phyloP scores from a whole-genome alignment of 805 yeast genomes.

The Debaryomyces tyrocola region DNA sequence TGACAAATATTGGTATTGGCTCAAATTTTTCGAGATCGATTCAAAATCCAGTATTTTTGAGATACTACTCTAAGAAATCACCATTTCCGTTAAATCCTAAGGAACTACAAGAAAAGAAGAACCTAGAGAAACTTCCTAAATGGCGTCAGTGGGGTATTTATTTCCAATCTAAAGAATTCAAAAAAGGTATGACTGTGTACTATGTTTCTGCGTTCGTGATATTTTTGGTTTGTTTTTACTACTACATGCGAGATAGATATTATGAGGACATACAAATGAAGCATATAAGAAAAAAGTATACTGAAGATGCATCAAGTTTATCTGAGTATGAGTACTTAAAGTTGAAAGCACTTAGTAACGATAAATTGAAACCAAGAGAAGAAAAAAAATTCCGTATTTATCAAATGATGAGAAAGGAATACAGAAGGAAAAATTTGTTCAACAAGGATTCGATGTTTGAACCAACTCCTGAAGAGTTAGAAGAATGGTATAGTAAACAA shows the following conservation, averaged over 20 bases:
- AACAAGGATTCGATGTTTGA: slow-evolving; percentile 34
- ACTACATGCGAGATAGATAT: slow-evolving; percentile 66
- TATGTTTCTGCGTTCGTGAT: slow-evolving; percentile 60
- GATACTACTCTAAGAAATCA: slow-evolving; percentile 9
- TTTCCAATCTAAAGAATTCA: slow-evolving; percentile 54
- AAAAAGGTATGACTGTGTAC: slow-evolving; percentile 57
- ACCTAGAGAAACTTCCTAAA: slow-evolving; percentile 30
- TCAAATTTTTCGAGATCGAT: neutral
- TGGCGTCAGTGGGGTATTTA: slow-evolving; percentile 42
- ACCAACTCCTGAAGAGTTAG: slow-evolving; percentile 43
- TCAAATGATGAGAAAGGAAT: slow-evolving; percentile 50
- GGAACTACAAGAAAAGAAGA: slow-evolving; percentile 24
- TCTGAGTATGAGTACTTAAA: slow-evolving; percentile 66
- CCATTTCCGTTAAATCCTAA: slow-evolving; percentile 40
- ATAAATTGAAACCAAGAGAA: slow-evolving; percentile 64
- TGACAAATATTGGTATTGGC: neutral
- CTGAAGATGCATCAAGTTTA: slow-evolving; percentile 35
- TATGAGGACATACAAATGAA: slow-evolving; percentile 62
- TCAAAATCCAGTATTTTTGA: neutral
- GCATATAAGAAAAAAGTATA: slow-evolving; percentile 38
- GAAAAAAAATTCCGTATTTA: slow-evolving; percentile 59
- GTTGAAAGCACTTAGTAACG: slow-evolving; percentile 57
- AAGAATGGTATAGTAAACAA: slow-evolving; percentile 40
- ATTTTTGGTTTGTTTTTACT: slow-evolving; percentile 58
- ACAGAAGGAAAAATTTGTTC: slow-evolving; percentile 37